Evolutionary conservation across 2,329 filamentous ascomycete species (phyloP), one percentile per base, ranked within the genome.

Genomic region (Trichophyton mentagrophytes): DNA sequence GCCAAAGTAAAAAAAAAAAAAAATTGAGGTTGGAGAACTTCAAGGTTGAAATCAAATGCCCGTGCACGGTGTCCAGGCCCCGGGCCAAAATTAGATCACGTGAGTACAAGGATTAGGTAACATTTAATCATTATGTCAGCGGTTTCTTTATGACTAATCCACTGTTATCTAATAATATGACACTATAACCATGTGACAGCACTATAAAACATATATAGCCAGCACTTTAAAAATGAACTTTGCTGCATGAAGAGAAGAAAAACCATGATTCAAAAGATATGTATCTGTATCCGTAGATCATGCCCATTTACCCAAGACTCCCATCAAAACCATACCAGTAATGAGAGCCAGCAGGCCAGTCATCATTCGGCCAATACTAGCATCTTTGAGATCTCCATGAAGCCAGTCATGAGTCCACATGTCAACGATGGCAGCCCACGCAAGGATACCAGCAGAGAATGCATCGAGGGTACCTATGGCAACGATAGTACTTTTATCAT

Each of bases 391-490:
- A 67, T 86, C 82, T 1, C 76, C 76, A 67, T 83, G 74, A 66
- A 86, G 80, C 88, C 88, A 91, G 69, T 91, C 88, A 46, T 81
- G 77, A 1, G 85, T 85, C 82, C 85, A 85, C 86, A 91, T 90
- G 74, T 90, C 87, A 0, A 90, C 87, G 1, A 90, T 73, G 1
- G 86, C 86, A 1, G 90, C 87, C 86, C 88, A 91, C n/a, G 87
- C 75, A 36, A 91, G 77, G 51, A 92, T 88, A 30, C 88, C 88
- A 0, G 88, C 86, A 0, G 84, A 88, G 8, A 90, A 69, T 4
- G 87, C 85, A 70, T 91, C 85, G 1, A 91, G 76, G 0, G 86
- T 89, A 0, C 87, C 88, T 40, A 90, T 83, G 1, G 87, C 84
- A 49, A 90, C 72, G 46, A 90, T 77, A 0, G 87, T 90, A 1